phyloP scores from a whole-genome alignment of 2,329 filamentous ascomycete genomes.

The Arthrobotrys entomopaga region DNA sequence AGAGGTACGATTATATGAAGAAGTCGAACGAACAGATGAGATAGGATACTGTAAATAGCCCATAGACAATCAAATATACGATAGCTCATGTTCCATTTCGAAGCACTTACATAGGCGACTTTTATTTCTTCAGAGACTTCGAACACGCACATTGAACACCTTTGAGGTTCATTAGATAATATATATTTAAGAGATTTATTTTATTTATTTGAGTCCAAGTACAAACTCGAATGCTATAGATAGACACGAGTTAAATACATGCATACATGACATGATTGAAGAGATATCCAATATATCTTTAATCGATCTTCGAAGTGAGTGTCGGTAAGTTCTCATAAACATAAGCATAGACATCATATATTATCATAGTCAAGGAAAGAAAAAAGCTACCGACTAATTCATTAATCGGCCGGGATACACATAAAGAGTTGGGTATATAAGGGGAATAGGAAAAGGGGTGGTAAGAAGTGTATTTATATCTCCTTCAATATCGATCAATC shows the following conservation, averaged over 20 bases:
- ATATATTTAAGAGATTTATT: not conserved
- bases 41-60: too few species aligned
- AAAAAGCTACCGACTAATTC: conserved; percentile 21
- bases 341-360: not conserved
- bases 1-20: too few species aligned
- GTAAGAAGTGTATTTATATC: not conserved
- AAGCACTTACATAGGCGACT: too few species aligned
- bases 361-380: conserved; percentile 34
- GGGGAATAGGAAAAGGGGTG: conserved; percentile 24
- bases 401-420: conserved; percentile 10
- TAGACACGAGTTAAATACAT: conserved; percentile 31
- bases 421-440: conserved; percentile 41
- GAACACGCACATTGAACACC: too few species aligned
- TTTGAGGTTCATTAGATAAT: too few species aligned
- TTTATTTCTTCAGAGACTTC: too few species aligned
- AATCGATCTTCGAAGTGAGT: conserved; percentile 42
- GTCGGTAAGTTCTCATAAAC: conserved; percentile 29
- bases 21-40: too few species aligned
- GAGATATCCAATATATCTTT: conserved; percentile 23
- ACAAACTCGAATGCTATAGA: conserved; percentile 36
- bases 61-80: too few species aligned
- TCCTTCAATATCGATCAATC: not conserved
- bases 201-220: conserved; percentile 21
- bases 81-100: too few species aligned
- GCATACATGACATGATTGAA: too few species aligned